Conservation (phyloP, 192 early-diverging fungal species). For the Dissophora globulifera region DNA sequence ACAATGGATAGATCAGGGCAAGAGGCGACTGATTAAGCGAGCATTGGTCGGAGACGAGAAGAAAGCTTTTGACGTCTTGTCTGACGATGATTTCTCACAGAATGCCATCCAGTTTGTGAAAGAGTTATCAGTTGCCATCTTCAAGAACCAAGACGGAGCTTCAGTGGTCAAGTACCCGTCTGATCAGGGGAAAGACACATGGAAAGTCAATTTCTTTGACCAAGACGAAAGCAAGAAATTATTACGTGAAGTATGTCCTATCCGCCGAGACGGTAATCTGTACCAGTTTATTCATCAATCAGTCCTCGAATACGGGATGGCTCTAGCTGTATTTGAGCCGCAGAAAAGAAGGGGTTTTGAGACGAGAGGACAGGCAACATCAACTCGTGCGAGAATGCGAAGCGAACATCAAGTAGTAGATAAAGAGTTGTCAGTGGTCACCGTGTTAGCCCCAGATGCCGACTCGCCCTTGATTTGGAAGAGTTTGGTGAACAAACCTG, state of each 20-base stretch:
- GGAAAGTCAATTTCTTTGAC: conserved; percentile 13
- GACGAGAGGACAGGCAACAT: too few species aligned
- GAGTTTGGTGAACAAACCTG: background rate
- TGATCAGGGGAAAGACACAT: background rate
- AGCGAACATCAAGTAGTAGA: too few species aligned
- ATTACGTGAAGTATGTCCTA: conserved; percentile 5
- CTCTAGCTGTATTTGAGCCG: conserved; percentile 4
- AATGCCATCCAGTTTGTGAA: conserved; percentile 32
- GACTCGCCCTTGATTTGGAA: background rate
- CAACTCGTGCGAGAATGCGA: too few species aligned
- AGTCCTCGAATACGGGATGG: conserved; percentile 3
- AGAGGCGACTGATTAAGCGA: conserved; percentile 8
- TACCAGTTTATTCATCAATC: conserved; percentile 14
- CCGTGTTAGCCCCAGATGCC: too few species aligned
- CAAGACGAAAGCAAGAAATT: background rate
- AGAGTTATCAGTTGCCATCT: conserved; percentile 17
- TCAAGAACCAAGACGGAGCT: conserved; percentile 27
- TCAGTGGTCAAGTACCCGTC: conserved; percentile 11
- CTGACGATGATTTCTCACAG: conserved; percentile 23
- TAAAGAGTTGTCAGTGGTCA: too few species aligned
- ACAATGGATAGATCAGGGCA: conserved; percentile 14
- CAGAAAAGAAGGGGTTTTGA: background rate
- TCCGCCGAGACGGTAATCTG: conserved; percentile 1
- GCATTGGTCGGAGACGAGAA: conserved; percentile 8
- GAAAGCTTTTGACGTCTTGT: conserved; percentile 5